These are phyloP conservation scores for Zea mays DNA, from an alignment of 176 grass and related monocot species.

Conservation along the genomic window Zm-B73-REFERENCE-NAM-5.0 NC_050098.1:229629501-229630000, in stretches of 20 bases:
- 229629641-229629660: constrained; percentile 89
- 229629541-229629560: constrained; percentile 24
- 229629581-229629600: constrained; percentile 13
- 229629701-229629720: constrained; percentile 73
- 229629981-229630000: constrained; percentile 15
- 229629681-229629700: constrained; percentile 58
- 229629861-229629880: constrained; percentile 19
- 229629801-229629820: constrained; percentile 20
- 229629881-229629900: constrained; percentile 8
- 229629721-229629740: constrained; percentile 23
- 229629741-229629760: not conserved
- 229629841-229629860: not conserved
- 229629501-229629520: constrained; percentile 71
- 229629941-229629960: not conserved
- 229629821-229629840: not conserved
- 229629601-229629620: constrained; percentile 99
- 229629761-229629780: not conserved
- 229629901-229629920: not conserved
- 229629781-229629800: not conserved
- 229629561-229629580: constrained; percentile 4
- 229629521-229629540: constrained; percentile 55
- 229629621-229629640: constrained; percentile 98
- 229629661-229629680: constrained; percentile 82
- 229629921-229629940: not conserved
- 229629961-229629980: constrained; percentile 22